phyloP scores from a whole-genome alignment of 2,329 filamentous ascomycete species.

The Paraphoma chrysanthemicola region DNA sequence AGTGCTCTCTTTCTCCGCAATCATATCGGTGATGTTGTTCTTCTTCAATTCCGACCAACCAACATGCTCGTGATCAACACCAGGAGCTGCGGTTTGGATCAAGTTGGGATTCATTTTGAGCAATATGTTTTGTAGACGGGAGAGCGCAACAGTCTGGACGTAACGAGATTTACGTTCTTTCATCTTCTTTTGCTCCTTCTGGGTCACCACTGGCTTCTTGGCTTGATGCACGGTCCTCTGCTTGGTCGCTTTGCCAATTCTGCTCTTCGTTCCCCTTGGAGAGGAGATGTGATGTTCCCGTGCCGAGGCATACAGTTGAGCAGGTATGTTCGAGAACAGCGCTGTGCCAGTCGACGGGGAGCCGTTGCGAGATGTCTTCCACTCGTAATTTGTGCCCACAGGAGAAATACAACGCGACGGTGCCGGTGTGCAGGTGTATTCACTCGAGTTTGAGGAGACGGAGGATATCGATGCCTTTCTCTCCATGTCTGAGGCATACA shows the following conservation, averaged over 20 bases:
- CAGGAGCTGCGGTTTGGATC: not conserved
- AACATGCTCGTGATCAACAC: not conserved
- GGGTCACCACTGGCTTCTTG: no score
- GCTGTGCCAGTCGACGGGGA: not conserved
- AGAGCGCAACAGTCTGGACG: not conserved
- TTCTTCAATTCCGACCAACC: not conserved
- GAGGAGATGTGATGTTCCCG: no score
- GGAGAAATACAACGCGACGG: not conserved
- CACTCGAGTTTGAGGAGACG: not conserved
- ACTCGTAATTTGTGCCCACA: not conserved
- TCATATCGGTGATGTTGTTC: not conserved
- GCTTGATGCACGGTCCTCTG: no score
- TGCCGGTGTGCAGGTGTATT: not conserved
- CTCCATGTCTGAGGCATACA: conserved; percentile 1
- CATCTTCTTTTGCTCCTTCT: not conserved
- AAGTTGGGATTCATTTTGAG: not conserved
- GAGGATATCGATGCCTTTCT: conserved; percentile 5
- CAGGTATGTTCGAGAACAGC: no score
- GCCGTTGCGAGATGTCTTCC: not conserved
- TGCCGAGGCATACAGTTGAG: no score
- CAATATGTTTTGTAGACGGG: not conserved
- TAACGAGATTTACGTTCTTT: not conserved
- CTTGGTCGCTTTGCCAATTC: no score
- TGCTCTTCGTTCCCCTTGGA: no score
- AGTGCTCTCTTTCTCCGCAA: not conserved